Evolutionary conservation across 495 filamentous ascomycete genomes (phyloP).

Genomic region (Neurospora sp.): DNA sequence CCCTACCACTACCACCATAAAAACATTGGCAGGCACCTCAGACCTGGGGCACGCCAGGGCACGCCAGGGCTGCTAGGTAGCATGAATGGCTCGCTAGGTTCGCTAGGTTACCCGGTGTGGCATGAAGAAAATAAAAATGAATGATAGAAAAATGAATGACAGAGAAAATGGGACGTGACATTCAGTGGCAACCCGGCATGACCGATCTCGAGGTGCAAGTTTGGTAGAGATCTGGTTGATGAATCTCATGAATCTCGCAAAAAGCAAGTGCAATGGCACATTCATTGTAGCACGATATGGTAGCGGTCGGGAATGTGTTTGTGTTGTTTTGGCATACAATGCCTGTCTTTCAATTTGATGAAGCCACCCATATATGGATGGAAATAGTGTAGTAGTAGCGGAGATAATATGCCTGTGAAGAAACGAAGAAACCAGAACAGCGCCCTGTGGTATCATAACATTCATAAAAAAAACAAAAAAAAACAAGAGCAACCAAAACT

Average conservation of each 20-base stretch:
- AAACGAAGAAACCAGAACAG: neutral
- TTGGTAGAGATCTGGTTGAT: neutral
- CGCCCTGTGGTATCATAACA: conserved; percentile 5
- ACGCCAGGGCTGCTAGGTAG: neutral
- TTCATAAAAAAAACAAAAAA: neutral
- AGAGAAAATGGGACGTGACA: neutral
- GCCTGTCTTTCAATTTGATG: neutral
- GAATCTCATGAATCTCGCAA: neutral
- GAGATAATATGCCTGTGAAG: neutral
- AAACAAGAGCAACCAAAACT: neutral
- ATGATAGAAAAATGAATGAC: neutral
- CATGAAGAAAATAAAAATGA: neutral
- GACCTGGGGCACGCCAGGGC: neutral
- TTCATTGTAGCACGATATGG: neutral
- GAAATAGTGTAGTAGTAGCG: neutral
- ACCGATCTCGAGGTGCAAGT: neutral
- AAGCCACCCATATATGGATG: neutral
- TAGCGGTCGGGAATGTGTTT: neutral
- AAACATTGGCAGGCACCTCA: neutral
- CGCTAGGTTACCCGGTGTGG: neutral
- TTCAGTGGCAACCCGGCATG: neutral
- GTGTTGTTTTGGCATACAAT: neutral
- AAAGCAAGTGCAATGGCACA: neutral
- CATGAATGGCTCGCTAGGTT: neutral
- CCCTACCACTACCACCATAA: neutral